Conservation (phyloP, 176 grass and related monocot genomes). For the Lolium perenne region DNA sequence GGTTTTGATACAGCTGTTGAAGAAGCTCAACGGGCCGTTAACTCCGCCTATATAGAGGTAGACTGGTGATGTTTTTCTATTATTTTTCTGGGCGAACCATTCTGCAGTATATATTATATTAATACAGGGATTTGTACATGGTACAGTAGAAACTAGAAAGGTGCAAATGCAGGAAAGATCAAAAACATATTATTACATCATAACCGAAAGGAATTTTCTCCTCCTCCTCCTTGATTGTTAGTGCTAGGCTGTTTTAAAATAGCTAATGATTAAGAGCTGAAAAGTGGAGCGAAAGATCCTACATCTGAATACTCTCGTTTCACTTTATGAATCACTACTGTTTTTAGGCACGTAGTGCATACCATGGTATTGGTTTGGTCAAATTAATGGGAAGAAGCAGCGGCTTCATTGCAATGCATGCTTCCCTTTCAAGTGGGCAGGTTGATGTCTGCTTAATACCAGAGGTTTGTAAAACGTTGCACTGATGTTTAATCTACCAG, state of each 20-base stretch:
- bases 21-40: constrained; percentile 91
- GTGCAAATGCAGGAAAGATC: background rate
- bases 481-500: background rate
- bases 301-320: background rate
- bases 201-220: background rate
- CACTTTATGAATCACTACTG: constrained; percentile 19
- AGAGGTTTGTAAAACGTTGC: constrained; percentile 58
- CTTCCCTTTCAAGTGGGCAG: constrained; percentile 96
- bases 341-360: constrained; percentile 74
- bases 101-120: background rate
- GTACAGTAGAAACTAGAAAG: background rate
- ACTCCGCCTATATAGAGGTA: constrained; percentile 98
- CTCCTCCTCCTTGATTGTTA: background rate
- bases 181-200: background rate
- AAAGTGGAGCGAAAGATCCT: background rate
- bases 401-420: constrained; percentile 98
- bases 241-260: background rate
- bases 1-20: constrained; percentile 98
- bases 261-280: background rate
- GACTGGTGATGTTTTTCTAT: background rate
- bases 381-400: constrained; percentile 97
- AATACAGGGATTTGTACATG: background rate
- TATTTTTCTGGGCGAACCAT: background rate
- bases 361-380: constrained; percentile 94
- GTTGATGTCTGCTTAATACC: constrained; percentile 93